These are phyloP conservation scores for Chrysoporthe deuterocubensis DNA, from an alignment of 2,329 filamentous ascomycete genomes.

Conservation along the genomic window DNA sequence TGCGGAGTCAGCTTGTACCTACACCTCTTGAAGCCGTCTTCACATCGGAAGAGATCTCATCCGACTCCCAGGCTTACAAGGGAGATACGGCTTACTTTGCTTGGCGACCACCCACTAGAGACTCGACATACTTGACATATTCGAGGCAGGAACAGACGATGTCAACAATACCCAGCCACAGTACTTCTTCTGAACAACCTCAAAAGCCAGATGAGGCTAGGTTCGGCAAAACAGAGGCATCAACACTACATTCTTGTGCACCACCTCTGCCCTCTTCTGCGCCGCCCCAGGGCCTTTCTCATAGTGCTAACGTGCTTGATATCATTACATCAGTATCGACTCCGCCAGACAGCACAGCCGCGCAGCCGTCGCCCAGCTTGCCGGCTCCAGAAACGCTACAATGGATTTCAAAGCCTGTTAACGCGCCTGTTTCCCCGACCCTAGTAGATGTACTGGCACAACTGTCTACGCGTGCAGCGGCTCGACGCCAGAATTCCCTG, in stretches of 20 bases:
- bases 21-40: constrained; percentile 24
- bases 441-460: constrained; percentile 1
- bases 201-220: not conserved
- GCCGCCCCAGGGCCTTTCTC: not conserved
- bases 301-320: not conserved
- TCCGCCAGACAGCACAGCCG: not conserved
- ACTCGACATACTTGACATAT: constrained; percentile 14
- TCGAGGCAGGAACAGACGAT: not conserved
- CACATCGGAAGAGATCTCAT: constrained; percentile 1
- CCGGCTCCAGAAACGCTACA: not conserved
- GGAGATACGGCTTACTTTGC: constrained; percentile 19
- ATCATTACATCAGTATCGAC: not conserved
- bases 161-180: not conserved
- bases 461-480: constrained; percentile 20
- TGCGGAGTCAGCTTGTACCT: constrained; percentile 22
- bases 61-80: not conserved
- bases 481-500: constrained; percentile 21
- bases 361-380: not conserved
- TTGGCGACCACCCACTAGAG: constrained; percentile 21
- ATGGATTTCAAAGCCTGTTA: not conserved
- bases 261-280: not conserved
- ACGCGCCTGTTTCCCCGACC: not conserved
- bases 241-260: not conserved
- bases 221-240: not conserved
- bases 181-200: not conserved